Evolutionary conservation across 2,329 filamentous ascomycete genomes (phyloP).

Genomic region (Xylogone sp.): DNA sequence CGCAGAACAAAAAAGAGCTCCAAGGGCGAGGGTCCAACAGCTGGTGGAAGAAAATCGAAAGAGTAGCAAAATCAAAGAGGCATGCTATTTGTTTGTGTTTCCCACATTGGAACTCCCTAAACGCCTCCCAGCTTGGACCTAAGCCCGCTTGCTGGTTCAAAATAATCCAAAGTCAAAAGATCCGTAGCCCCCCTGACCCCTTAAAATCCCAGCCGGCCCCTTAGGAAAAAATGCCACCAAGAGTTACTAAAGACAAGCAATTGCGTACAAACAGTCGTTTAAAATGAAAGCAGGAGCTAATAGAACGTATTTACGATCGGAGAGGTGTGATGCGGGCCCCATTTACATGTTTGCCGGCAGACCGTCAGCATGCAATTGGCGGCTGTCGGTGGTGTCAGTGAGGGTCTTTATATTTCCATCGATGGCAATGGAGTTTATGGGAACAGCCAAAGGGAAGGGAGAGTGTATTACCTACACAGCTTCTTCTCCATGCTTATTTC

Average conservation of each 20-base stretch:
- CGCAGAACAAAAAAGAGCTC: too few relatives aligned
- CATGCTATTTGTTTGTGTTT: not conserved
- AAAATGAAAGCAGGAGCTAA: not conserved
- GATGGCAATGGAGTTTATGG: too few relatives aligned
- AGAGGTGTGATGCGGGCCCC: not conserved
- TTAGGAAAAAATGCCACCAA: not conserved
- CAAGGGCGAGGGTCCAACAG: too few relatives aligned
- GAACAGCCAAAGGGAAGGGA: too few relatives aligned
- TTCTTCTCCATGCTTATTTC: conserved; percentile 19
- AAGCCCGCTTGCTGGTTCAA: not conserved
- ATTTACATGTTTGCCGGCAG: not conserved
- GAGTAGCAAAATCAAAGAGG: too few relatives aligned
- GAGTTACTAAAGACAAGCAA: not conserved
- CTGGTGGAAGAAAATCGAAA: too few relatives aligned
- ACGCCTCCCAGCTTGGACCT: not conserved
- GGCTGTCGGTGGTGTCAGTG: not conserved
- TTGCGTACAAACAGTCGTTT: not conserved
- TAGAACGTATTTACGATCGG: too few relatives aligned
- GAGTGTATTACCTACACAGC: not conserved
- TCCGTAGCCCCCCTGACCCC: not conserved
- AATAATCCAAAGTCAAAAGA: not conserved
- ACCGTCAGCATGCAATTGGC: not conserved
- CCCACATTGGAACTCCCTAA: not conserved
- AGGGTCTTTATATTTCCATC: too few relatives aligned
- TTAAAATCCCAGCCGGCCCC: not conserved